Evolutionary conservation across 106 monocot genomes (phyloP).

Genomic region (Dendrobium huoshanense): DNA sequence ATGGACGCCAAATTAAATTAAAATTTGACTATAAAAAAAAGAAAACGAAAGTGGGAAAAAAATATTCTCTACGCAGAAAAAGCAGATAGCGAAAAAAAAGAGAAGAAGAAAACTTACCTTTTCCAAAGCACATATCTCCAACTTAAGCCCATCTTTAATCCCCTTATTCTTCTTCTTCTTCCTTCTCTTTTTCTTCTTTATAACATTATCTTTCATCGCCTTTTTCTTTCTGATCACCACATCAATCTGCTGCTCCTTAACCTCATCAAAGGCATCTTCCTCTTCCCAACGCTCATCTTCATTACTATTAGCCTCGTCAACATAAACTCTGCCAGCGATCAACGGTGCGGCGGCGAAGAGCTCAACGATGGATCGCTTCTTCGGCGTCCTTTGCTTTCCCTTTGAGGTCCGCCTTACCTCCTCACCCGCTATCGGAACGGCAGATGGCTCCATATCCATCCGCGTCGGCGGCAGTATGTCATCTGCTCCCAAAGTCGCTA

Average conservation of each 20-base stretch:
- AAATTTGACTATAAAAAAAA: not conserved
- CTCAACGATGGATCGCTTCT: conserved; percentile 35
- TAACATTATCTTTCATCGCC: not conserved
- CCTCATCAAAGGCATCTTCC: not conserved
- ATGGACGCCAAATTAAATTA: conserved; percentile 4
- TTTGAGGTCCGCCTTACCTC: not conserved
- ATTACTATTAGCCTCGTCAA: not conserved
- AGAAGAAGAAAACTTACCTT: conserved; percentile 26
- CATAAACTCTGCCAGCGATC: conserved; percentile 13
- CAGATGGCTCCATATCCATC: not conserved
- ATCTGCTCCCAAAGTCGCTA: not conserved
- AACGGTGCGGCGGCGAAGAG: conserved; percentile 22
- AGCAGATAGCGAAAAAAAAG: not conserved
- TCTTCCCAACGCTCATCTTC: conserved; percentile 1
- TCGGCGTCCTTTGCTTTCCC: conserved; percentile 23
- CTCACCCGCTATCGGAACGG: not conserved
- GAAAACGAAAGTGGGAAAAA: not conserved
- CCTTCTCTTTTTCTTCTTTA: not conserved
- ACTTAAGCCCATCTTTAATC: conserved; percentile 10
- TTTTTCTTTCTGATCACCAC: not conserved
- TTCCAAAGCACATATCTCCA: conserved; percentile 15
- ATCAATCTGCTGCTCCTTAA: not conserved
- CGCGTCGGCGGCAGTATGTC: not conserved
- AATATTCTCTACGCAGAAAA: not conserved
- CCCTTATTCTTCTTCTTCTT: conserved; percentile 21